Base-by-base conservation (phyloP, 345 rosid genomes). In the Noccaea bulbosa region DNA sequence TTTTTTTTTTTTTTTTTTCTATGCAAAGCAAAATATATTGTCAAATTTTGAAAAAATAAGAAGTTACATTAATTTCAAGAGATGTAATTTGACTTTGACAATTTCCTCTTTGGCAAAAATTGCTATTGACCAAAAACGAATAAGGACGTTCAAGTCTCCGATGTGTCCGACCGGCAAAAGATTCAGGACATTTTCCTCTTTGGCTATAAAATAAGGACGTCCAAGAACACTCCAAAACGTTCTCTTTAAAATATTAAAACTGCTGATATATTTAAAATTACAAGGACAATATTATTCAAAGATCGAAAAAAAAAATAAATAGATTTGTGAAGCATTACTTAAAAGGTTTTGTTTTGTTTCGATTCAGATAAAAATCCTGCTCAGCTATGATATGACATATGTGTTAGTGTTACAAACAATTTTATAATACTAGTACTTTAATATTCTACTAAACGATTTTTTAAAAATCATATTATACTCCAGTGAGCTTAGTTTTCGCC, bases 81-180 rank as follows among this genome's bases (percentile, higher is more conserved):
- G 45, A 62, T 45, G 24, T 14, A 34, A 11, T 39, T 67, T 71
- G 75, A 71, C 70, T 62, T 71, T 62, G 76, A 62, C 40, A 44
- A 20, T 46, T 62, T 53, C 76, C 8, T 35, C 14, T 17, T 41
- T 61, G 51, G 59, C 67, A 12, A 20, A 37, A 11, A 48, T 17
- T 37, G 61, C 5, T 12, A 41, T 12, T 41, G 15, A 41, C 46
- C 46, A 6, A 6, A 46, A 46, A 45, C 30, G 30, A 27, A 4
- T 6, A 37, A 37, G 17, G 40, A 49, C 52, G 2, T 39, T 67
- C 30, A 37, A 49, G 60, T 49, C 60, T 38, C 5, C 3, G 37
- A 59, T 11, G 50, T 48, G 62, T 50, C 53, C 68, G 69, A 62
- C 62, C 7, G 27, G 46, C 6, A 17, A 27, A 24, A 24, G 27